Percentiles rank a stretch among this genome's conserved stretches.
These are phyloP conservation scores for Zostera marina DNA, from an alignment of 116 monocot genomes.

Conservation along the genomic window DNA sequence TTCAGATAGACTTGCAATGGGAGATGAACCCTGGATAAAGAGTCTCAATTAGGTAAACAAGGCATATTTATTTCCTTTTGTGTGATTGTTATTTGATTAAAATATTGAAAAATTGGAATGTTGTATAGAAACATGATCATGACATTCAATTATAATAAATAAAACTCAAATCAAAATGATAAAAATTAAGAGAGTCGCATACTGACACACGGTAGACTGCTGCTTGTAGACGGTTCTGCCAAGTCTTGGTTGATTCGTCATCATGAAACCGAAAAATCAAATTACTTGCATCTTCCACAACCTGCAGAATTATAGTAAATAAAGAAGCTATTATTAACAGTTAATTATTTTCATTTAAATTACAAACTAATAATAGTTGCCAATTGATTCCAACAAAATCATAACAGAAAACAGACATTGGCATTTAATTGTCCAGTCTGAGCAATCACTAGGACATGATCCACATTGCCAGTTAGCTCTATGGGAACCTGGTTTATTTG, in stretches of 20 bases:
- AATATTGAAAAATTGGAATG: not conserved
- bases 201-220: constrained; percentile 67
- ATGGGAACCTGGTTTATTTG: constrained; percentile 65
- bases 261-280: constrained; percentile 55
- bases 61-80: too few species aligned
- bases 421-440: constrained; percentile 49
- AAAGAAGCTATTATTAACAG: not conserved
- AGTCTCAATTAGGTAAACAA: not conserved
- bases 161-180: not conserved
- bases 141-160: not conserved
- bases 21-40: constrained; percentile 58
- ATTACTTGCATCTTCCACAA: constrained; percentile 73
- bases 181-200: constrained; percentile 20
- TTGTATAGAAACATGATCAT: not conserved
- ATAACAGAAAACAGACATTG: constrained; percentile 32
- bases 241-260: constrained; percentile 47
- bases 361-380: not conserved
- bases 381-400: not conserved
- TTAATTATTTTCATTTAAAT: not conserved
- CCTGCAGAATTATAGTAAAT: constrained; percentile 15
- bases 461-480: constrained; percentile 35
- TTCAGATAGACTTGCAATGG: constrained; percentile 41
- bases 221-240: constrained; percentile 80
- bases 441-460: constrained; percentile 64
- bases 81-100: too few species aligned